Base-by-base conservation (phyloP, 768 basidiomycete genomes). In the Lepiota venenata region DNA sequence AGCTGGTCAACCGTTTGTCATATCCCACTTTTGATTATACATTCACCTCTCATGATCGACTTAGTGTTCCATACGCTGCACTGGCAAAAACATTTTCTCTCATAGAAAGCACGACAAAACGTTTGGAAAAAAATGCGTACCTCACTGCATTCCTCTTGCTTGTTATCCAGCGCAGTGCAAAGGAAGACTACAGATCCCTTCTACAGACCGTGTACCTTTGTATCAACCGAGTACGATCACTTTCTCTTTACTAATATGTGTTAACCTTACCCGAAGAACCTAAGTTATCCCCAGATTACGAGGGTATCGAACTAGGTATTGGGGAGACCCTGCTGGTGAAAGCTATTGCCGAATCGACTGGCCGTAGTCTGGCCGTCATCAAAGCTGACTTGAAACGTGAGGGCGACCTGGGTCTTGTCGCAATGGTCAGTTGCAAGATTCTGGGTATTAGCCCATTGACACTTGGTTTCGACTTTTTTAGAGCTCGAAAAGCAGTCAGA, bases 51-150 rank as follows among this genome's bases (percentile, higher is more conserved):
- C 42, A 58, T 50, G 40, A 2, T 22, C 35, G 25, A 22, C 4
- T 14, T 48, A 98, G 95, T 3, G 88, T 98, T 10, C 97, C 97
- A 0, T 99, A 99, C 65, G 88, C 92, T 15, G 92, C 97, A 5
- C 79, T 99, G 35, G 84, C 93, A 8, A 87, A 92, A 60, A 83
- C 88, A 0, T 98, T 98, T 66, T 79, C 85, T 15, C 71, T 89
- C 27, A 98, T 99, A 57, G 95, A 97, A 68, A 83, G 84, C 4
- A 99, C 97, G 8, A 98, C 94, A 1, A 98, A 98, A 64, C 88
- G 97, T 16, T 71, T 97, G 43, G 94, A 97, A 68, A 99, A 98
- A 69, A 91, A 83, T 2, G 81, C 91, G 0, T 76, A 93, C 56
- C 80, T 99, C 8, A 98, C 94, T 0, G 78, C 88, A 0, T 94